A percentile compares a stretch with the other conserved stretches of the same genome.
phyloP scores from a whole-genome alignment of 1,284 basidiomycete species.

The Trichosporon coremiiforme region DNA sequence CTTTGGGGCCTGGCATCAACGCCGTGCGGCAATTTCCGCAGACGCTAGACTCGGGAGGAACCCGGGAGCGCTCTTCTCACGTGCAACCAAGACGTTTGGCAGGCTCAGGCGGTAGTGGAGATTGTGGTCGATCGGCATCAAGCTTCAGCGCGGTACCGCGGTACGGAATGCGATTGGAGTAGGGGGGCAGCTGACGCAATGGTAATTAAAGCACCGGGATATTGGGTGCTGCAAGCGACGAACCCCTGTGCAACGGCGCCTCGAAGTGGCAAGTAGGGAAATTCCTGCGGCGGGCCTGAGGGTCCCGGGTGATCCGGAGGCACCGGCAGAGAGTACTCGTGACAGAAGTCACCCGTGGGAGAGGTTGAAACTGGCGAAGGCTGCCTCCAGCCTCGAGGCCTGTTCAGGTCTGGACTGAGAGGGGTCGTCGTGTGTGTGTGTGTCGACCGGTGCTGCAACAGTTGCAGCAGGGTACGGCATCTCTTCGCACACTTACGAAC shows the following conservation, averaged over 20 bases:
- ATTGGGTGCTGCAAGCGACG: background rate
- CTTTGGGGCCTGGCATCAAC: no score
- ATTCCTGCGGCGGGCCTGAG: background rate
- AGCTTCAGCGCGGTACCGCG: background rate
- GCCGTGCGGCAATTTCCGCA: background rate
- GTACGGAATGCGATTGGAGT: slow-evolving; percentile 1
- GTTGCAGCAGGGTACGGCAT: background rate
- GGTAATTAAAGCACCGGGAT: slow-evolving; percentile 1
- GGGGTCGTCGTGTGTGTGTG: no score
- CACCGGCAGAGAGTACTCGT: background rate
- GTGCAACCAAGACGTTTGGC: background rate
- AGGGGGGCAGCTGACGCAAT: slow-evolving; percentile 2
- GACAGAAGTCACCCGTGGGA: no score
- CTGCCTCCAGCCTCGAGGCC: no score
- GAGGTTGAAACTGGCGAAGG: no score
- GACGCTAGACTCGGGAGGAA: background rate
- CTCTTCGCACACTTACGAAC: background rate
- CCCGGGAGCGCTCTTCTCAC: background rate
- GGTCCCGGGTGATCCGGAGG: background rate
- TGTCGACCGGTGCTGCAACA: background rate
- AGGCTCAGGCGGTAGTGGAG: background rate
- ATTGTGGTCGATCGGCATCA: background rate
- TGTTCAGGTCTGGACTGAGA: no score
- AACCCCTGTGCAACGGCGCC: background rate
- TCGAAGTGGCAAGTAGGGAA: background rate